These are phyloP conservation scores for Tillandsia leiboldiana DNA, from an alignment of 176 grass and related monocot genomes.

Conservation along the genomic window DNA sequence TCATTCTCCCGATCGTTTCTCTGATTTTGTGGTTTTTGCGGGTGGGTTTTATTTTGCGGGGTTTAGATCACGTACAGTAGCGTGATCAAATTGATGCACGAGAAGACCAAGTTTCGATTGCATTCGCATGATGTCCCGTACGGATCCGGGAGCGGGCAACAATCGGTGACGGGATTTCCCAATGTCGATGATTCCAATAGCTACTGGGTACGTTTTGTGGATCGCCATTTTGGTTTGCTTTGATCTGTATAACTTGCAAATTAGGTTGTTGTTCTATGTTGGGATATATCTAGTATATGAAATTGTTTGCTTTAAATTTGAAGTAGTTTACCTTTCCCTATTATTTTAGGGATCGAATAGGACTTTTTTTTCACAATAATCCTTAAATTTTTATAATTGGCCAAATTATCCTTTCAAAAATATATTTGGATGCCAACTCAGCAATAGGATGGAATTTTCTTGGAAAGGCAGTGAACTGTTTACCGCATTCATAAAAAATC, in stretches of 20 bases:
- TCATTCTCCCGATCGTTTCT: not conserved
- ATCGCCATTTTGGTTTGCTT: not conserved
- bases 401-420: no score
- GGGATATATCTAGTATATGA: no score
- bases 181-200: conserved; percentile 66
- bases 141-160: conserved; percentile 73
- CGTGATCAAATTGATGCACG: conserved; percentile 69
- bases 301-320: no score
- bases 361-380: no score
- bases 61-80: conserved; percentile 48
- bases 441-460: no score
- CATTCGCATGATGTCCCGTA: conserved; percentile 82
- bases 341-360: no score
- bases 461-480: no score
- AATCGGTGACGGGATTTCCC: conserved; percentile 64
- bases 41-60: conserved; percentile 15
- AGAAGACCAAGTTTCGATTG: conserved; percentile 62
- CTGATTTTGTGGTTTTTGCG: not conserved
- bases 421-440: no score
- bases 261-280: not conserved
- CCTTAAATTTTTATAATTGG: no score
- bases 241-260: not conserved
- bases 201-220: conserved; percentile 47
- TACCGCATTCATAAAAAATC: no score
- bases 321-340: no score